Evolutionary conservation across 1,284 basidiomycete genomes (phyloP), one percentile per base, ranked within the genome.

Genomic region (Trichosporon faecale): DNA sequence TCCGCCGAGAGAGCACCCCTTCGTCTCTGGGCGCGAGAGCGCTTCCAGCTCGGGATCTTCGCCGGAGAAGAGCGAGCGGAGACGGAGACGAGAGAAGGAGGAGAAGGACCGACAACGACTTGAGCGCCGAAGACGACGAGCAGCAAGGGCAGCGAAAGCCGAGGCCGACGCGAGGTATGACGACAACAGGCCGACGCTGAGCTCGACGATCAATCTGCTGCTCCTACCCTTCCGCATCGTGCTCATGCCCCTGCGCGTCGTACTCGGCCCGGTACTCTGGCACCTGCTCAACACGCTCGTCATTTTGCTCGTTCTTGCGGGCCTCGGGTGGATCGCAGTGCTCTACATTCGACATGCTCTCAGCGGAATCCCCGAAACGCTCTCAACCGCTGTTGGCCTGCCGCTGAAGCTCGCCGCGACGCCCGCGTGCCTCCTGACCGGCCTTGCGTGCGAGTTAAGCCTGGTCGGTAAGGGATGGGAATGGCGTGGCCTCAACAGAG

Each of bases 371-470:
- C 4, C 55, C 21, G 18, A 31, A 5, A 14, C 49, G 16, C 23
- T 55, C 6, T 31, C 60, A 16, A 23, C 65, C 0, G 63, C 72
- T 1, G 66, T 72, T 0, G 44, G 75, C 2, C 60, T 77, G 0
- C 78, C 78, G 0, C 18, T 78, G 0, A 71, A 76, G 14, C 61
- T 72, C 5, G 37, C 79, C 11, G 77, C 78, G 0, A 80, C 77
- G n/a, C 80, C 80, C 3, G 66, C 75, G 1, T 81, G 80, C 65
- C 67, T 77, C 0, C 44, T 81, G 4, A 66, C 73, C 8, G 76
- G 76, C 35, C 23, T 77, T 11, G 52, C 70, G n/a, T 81, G 80
- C 55, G 64, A 64, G 1, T 66, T 73, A 2, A 76, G 74, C 0
- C 68, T 77, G 8, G 31, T 79, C 2, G 55, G 69, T 2, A 35